A percentile compares a stretch with the other conserved stretches of the same genome.
phyloP scores from a whole-genome alignment of 306 rosid genomes.

The Urtica urens region DNA sequence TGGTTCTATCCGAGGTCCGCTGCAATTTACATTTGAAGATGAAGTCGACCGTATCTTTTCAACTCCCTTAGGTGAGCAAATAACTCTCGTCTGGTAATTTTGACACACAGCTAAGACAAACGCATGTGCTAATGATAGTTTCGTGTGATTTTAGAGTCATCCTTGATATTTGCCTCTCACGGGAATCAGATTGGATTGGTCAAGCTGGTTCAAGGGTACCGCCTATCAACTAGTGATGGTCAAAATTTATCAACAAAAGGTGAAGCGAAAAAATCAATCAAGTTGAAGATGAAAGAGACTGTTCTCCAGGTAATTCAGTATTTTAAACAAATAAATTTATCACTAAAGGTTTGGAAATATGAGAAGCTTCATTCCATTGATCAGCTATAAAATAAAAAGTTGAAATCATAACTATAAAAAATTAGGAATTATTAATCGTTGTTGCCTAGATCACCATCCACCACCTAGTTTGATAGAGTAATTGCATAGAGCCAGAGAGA shows the following conservation, averaged over 20 bases:
- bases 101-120: neutral
- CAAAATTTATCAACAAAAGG: conserved; percentile 59
- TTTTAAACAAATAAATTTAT: conserved; percentile 7
- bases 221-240: conserved; percentile 52
- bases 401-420: no score
- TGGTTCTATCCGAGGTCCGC: conserved; percentile 50
- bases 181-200: conserved; percentile 87
- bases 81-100: conserved; percentile 1
- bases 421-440: no score
- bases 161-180: conserved; percentile 75
- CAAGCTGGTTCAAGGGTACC: conserved; percentile 81
- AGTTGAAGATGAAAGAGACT: conserved; percentile 75
- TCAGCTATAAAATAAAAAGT: no score
- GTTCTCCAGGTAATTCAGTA: conserved; percentile 91
- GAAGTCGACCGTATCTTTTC: conserved; percentile 90
- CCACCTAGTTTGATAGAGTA: no score
- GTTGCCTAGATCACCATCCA: no score
- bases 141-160: conserved; percentile 60
- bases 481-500: no score
- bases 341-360: no score
- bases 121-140: conserved; percentile 24
- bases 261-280: conserved; percentile 75
- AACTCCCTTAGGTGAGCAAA: conserved; percentile 74
- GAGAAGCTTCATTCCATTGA: no score
- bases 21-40: conserved; percentile 76